Evolutionary conservation across 2,329 filamentous ascomycete genomes (phyloP), one percentile per base, ranked within the genome.

Genomic region (Thelonectria rubi): DNA sequence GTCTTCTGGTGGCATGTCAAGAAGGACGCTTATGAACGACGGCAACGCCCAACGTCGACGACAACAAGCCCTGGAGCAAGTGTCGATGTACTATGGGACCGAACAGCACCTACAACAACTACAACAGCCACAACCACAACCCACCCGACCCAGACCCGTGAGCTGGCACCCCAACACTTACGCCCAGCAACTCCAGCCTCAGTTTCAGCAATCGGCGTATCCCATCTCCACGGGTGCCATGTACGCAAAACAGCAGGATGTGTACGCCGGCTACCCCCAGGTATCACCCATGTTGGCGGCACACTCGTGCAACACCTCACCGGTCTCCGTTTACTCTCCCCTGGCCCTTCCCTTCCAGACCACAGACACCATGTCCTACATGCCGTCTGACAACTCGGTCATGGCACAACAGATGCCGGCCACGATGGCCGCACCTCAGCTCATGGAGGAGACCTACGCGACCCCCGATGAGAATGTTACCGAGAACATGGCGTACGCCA

Each of bases 91-190:
- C 47, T 71, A 73, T 54, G 63, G 73, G 17, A 55, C 65, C 1
- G 69, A 68, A 37, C 63, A 65, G 37, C 26, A 30, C 7, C 26
- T 30, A 30, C 26, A 30, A 9, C 26, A 30, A 30, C 26, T 8
- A 30, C 56, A 57, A 42, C 62, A 48, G 34, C 62, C 64, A 30
- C 63, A 48, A 39, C 62, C 64, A 30, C 63, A 68, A 59, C 34
- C 67, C 45, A 58, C 64, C 37, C 75, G 77, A 71, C 77, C 77
- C 54, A 84, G 91, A 43, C 90, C 91, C 6, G 80, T 91, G 47
- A 93, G 90, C 80, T 93, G 91, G 91, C 91, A 93, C 74, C 89
- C 90, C 3, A 84, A 85, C 20, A 85, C 88, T 10, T 81, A 85
- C 60, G 75, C 80, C 18, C 75, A 74, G 46, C 66, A 74, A 71